A percentile compares a stretch with the other conserved stretches of the same genome.
phyloP scores from a whole-genome alignment of 2,329 filamentous ascomycete species.

The Lachnellula cervina region DNA sequence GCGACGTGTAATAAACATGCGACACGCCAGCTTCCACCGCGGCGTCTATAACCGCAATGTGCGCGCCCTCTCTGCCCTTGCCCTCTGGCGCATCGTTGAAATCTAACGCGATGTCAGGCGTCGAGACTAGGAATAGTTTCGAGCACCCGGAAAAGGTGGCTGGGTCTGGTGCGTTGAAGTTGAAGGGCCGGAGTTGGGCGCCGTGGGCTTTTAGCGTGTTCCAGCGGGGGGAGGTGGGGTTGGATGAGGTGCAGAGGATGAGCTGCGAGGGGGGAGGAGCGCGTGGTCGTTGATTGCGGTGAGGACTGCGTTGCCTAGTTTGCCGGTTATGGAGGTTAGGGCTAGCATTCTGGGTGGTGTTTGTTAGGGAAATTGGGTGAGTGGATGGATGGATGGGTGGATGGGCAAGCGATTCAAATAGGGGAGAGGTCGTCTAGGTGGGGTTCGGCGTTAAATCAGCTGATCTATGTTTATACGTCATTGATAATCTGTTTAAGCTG shows the following conservation, averaged over 20 bases:
- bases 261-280: constrained; percentile 15
- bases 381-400: not conserved
- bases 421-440: too few relatives aligned
- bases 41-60: constrained; percentile 21
- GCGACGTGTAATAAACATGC: constrained; percentile 33
- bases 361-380: not conserved
- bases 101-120: constrained; percentile 26
- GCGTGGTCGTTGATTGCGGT: constrained; percentile 13
- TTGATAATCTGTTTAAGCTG: not conserved
- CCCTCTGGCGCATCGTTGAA: constrained; percentile 38
- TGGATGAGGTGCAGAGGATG: constrained; percentile 19
- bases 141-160: constrained; percentile 10
- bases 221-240: constrained; percentile 33
- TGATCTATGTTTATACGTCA: too few relatives aligned
- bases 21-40: constrained; percentile 29
- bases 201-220: constrained; percentile 23
- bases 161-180: constrained; percentile 12
- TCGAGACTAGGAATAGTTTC: constrained; percentile 34
- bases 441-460: too few relatives aligned
- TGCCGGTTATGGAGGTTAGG: constrained; percentile 19
- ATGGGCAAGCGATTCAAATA: not conserved
- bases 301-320: constrained; percentile 18
- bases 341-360: constrained; percentile 12
- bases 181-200: constrained; percentile 14
- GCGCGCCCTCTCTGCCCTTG: constrained; percentile 10